Evolutionary conservation across 2,329 filamentous ascomycete species (phyloP).

Genomic region (Akanthomyces uredinophilus): DNA sequence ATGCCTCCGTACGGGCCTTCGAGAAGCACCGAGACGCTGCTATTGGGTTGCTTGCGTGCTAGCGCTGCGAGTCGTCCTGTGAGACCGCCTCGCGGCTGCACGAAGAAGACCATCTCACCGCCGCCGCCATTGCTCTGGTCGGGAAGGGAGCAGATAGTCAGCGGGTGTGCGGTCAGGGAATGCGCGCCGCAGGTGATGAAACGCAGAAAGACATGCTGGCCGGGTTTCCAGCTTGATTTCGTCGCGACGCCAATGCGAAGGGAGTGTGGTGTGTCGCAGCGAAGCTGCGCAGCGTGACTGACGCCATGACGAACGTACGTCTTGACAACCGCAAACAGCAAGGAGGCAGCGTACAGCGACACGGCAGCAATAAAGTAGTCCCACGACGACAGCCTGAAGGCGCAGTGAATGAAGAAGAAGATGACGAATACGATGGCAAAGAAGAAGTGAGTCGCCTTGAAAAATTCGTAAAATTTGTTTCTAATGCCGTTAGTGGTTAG

Average conservation of each 20-base stretch:
- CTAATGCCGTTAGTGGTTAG: conserved; percentile 25
- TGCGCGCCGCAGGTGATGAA: conserved; percentile 42
- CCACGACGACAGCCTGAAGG: conserved; percentile 50
- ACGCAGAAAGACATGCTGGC: conserved; percentile 52
- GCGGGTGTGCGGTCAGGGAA: conserved; percentile 45
- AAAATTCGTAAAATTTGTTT: conserved; percentile 54
- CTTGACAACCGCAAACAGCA: conserved; percentile 44
- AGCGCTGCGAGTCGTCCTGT: conserved; percentile 41
- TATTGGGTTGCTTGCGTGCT: conserved; percentile 32
- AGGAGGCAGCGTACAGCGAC: conserved; percentile 23
- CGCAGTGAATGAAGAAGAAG: conserved; percentile 58
- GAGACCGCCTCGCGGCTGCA: conserved; percentile 44
- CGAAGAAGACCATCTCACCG: conserved; percentile 47
- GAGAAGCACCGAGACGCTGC: conserved; percentile 40
- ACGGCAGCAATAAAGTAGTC: conserved; percentile 57
- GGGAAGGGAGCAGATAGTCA: conserved; percentile 50
- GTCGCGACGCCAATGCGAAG: conserved; percentile 40
- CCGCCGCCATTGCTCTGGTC: conserved; percentile 14
- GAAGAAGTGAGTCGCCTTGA: conserved; percentile 52
- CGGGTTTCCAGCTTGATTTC: conserved; percentile 41
- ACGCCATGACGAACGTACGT: conserved; percentile 48
- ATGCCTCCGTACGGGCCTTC: conserved; percentile 57
- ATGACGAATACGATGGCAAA: conserved; percentile 49
- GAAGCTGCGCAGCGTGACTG: conserved; percentile 36
- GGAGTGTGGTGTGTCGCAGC: conserved; percentile 30